These are phyloP conservation scores for Hibiscus syriacus DNA, from an alignment of 345 rosid genomes.

Conservation along the genomic window DNA sequence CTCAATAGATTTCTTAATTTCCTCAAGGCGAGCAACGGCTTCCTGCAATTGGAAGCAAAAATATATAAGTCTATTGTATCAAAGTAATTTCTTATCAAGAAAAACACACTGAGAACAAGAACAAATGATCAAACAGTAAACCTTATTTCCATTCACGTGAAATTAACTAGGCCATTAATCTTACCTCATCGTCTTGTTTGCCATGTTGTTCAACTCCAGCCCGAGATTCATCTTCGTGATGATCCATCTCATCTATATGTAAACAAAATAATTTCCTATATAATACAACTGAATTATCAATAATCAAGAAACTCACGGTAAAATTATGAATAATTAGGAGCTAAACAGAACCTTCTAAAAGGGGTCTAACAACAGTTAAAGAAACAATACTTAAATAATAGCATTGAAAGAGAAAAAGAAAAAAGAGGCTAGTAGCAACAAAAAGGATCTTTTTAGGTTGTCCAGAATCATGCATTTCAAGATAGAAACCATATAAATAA, in stretches of 20 bases:
- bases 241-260: constrained; percentile 40
- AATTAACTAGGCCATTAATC: background rate
- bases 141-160: background rate
- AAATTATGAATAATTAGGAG: background rate
- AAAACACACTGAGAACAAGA: background rate
- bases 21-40: constrained; percentile 83
- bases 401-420: background rate
- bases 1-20: constrained; percentile 72
- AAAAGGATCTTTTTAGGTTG: background rate
- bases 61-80: background rate
- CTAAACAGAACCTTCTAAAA: constrained; percentile 1
- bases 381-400: background rate
- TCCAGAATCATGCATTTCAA: background rate
- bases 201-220: constrained; percentile 32
- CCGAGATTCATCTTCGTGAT: constrained; percentile 54
- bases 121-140: background rate
- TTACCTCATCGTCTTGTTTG: constrained; percentile 80
- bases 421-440: background rate
- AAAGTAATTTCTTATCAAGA: background rate
- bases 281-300: background rate
- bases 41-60: constrained; percentile 41
- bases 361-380: background rate
- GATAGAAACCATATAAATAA: background rate
- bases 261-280: background rate
- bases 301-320: background rate